These are phyloP conservation scores for Kernera saxatilis DNA, from an alignment of 345 rosid genomes.

Conservation along the genomic window DNA sequence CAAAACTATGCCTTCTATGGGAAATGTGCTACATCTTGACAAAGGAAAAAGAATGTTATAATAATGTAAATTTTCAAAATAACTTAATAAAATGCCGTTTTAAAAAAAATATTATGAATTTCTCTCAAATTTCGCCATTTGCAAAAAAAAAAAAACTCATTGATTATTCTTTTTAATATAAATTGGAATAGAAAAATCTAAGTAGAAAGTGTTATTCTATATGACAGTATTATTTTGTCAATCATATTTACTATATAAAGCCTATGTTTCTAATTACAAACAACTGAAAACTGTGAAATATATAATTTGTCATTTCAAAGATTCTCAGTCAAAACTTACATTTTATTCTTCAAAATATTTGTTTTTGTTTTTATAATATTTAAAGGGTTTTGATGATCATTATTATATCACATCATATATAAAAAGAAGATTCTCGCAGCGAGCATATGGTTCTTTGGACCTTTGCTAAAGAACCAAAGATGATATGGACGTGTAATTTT, in stretches of 20 bases:
- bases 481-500: conserved; percentile 8
- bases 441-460: conserved; percentile 23
- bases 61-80: not conserved
- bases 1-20: not conserved
- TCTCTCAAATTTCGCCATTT: not conserved
- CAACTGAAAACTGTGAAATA: not conserved
- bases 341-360: not conserved
- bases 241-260: not conserved
- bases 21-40: not conserved
- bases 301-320: not conserved
- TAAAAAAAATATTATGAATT: not conserved
- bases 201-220: not conserved
- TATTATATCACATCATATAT: conserved; percentile 19
- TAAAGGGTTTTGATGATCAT: not conserved
- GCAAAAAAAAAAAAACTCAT: no score
- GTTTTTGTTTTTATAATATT: not conserved
- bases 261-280: not conserved
- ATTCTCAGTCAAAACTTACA: not conserved
- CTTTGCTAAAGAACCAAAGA: conserved; percentile 18
- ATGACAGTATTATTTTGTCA: not conserved
- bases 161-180: not conserved
- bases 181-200: not conserved
- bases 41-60: not conserved
- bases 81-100: no score
- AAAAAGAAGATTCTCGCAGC: conserved; percentile 15